These are phyloP conservation scores for Coccinonectria pachysandricola DNA, from an alignment of 2,329 filamentous ascomycete genomes.

Conservation along the genomic window DNA sequence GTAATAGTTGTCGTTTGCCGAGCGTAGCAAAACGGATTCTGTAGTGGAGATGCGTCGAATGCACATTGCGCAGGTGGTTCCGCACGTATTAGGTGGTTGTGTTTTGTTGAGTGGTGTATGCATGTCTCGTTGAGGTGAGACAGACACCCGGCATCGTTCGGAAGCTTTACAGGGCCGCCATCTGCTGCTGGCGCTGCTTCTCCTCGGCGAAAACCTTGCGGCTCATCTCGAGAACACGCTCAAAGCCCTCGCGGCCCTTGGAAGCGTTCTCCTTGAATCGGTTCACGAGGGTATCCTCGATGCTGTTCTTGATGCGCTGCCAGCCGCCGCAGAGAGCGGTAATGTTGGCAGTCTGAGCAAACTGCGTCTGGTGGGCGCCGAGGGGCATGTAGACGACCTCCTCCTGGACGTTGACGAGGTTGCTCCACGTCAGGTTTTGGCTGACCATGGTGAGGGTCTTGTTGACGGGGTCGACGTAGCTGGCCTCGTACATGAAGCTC, in stretches of 20 bases:
- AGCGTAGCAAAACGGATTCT: slow-evolving; percentile 6
- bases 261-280: slow-evolving; percentile 85
- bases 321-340: slow-evolving; percentile 92
- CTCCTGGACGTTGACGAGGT: slow-evolving; percentile 85
- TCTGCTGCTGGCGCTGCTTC: slow-evolving; percentile 43
- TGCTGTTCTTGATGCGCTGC: slow-evolving; percentile 93
- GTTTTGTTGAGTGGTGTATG: no score
- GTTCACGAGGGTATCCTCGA: slow-evolving; percentile 84
- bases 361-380: slow-evolving; percentile 55
- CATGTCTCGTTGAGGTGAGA: no score
- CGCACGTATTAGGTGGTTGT: no score
- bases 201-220: slow-evolving; percentile 86
- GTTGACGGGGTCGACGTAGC: slow-evolving; percentile 74
- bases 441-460: slow-evolving; percentile 96
- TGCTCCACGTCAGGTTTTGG: slow-evolving; percentile 86
- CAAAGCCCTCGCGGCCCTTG: slow-evolving; percentile 89
- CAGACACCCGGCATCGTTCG: no score
- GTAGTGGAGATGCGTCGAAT: slow-evolving; percentile 17
- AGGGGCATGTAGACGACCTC: slow-evolving; percentile 75
- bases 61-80: no score
- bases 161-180: slow-evolving; percentile 11
- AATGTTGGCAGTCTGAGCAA: slow-evolving; percentile 83
- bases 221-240: slow-evolving; percentile 89
- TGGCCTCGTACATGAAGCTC: slow-evolving; percentile 88
- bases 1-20: slow-evolving; percentile 9